Evolutionary conservation across 2,329 filamentous ascomycete genomes (phyloP), one percentile per base, ranked within the genome.

Genomic region (Phaeosphaeriaceae sp.): DNA sequence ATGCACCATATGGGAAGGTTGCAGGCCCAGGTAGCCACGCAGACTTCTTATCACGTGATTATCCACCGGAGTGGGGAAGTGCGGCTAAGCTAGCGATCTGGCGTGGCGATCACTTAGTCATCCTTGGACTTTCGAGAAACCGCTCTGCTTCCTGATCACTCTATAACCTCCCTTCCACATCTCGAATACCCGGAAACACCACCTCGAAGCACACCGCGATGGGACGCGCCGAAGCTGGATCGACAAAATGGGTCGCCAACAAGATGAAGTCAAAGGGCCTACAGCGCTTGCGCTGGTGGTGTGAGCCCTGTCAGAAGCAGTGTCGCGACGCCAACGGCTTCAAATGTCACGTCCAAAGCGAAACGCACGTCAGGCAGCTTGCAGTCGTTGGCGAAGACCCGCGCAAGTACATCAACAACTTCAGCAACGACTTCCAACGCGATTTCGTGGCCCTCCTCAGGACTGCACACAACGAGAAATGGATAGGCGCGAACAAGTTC

Each of bases 201-300:
- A n/a, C 51, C 33, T 22, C 25, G 25, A 56, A 47, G 31, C 59
- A 55, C 58, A 53, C 51, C 54, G 68, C 49, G 33, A 98, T 98
- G 94, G 89, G 90, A 53, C 92, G 91, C 82, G 95, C 95, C 71
- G 95, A 98, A 82, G 89, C 92, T 53, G 95, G 95, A 63, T 91
- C 89, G 56, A 92, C 90, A n/a, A 98, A 97, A 81, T 87, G 92
- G 76, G 85, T 98, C 59, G 88, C 86, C 79, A 98, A 98, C 81
- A 90, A 93, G 80, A 89, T 97, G 82, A 97, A 97, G 80, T 86
- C 88, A 62, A 74, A 74, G 48, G 73, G 72, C 2, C 67, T 76
- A 1, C 74, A 95, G 72, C 86, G 94, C 7, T 83, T 99, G 53
- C 87, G 94, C 75, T 99, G 92, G 91, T 98, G 93, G 81, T 97